phyloP scores from a whole-genome alignment of 2,329 filamentous ascomycete genomes.

The Pseudocercospora cruenta region DNA sequence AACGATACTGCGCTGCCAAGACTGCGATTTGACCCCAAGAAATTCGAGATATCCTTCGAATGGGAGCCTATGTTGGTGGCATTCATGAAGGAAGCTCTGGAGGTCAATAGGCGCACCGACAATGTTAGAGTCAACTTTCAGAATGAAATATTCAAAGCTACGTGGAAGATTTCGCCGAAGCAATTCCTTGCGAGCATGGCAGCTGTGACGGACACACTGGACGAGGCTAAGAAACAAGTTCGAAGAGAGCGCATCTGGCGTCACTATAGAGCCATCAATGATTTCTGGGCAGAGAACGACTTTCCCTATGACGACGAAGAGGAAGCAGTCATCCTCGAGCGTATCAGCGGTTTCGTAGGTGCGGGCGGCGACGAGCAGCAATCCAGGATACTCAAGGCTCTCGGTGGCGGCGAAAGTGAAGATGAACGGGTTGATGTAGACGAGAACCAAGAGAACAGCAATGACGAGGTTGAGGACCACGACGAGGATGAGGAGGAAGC shows the following conservation, averaged over 20 bases:
- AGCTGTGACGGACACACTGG: neutral
- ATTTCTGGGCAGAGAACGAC: neutral
- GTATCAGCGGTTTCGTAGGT: neutral
- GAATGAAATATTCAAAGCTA: neutral
- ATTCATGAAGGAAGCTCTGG: conserved; percentile 8
- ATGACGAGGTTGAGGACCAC: neutral
- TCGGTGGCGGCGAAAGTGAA: neutral
- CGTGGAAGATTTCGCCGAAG: neutral
- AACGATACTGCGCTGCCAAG: conserved; percentile 9
- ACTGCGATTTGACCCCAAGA: conserved; percentile 5
- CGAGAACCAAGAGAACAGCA: neutral
- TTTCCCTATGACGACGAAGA: neutral
- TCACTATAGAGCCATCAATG: neutral
- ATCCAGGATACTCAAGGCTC: neutral
- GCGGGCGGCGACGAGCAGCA: neutral
- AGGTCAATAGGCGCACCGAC: neutral
- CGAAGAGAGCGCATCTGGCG: conserved; percentile 9
- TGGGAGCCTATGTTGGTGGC: conserved; percentile 16
- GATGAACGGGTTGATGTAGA: neutral
- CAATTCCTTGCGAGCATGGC: neutral
- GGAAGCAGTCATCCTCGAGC: conserved; percentile 1
- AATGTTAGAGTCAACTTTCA: neutral
- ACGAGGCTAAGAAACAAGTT: neutral
- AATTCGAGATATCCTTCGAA: conserved; percentile 14
- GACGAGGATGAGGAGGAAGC: neutral